Percentiles rank a stretch among this genome's conserved stretches.
Evolutionary conservation across 1,284 basidiomycete species (phyloP).

Genomic region (Leccinum variabile): DNA sequence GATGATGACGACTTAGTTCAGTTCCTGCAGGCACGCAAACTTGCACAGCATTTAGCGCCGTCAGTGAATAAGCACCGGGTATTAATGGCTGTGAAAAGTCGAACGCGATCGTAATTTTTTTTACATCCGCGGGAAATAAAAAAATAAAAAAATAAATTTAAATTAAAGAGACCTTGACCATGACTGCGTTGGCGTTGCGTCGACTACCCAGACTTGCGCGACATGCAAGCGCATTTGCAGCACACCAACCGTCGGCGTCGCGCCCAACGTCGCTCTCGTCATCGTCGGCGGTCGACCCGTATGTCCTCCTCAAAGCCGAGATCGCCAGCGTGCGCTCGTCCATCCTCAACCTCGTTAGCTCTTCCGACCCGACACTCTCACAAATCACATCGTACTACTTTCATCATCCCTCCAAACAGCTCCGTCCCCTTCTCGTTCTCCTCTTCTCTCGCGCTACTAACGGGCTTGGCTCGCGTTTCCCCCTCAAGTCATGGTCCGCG

Average conservation of each 20-base stretch:
- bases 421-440: constrained; percentile 88
- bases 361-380: constrained; percentile 85
- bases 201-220: constrained; percentile 7
- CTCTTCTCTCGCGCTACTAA: constrained; percentile 93
- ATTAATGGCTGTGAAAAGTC: constrained; percentile 26
- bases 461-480: constrained; percentile 60
- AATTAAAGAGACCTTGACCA: constrained; percentile 19
- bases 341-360: constrained; percentile 81
- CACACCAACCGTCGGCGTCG: constrained; percentile 18
- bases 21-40: constrained; percentile 47
- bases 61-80: constrained; percentile 43
- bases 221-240: constrained; percentile 29
- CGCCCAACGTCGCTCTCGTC: constrained; percentile 21
- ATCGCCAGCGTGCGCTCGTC: constrained; percentile 74
- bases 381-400: constrained; percentile 95
- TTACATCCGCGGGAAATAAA: constrained; percentile 27
- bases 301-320: constrained; percentile 70
- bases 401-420: constrained; percentile 83
- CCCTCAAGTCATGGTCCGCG: constrained; percentile 48
- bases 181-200: constrained; percentile 24
- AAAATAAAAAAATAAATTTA: neutral
- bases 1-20: too few relatives aligned
- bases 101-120: constrained; percentile 16
- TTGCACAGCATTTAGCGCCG: constrained; percentile 46
- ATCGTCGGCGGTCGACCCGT: constrained; percentile 51